A percentile compares a stretch with the other conserved stretches of the same genome.
Evolutionary conservation across 495 filamentous ascomycete genomes (phyloP).

Genomic region (Zalerion maritima): DNA sequence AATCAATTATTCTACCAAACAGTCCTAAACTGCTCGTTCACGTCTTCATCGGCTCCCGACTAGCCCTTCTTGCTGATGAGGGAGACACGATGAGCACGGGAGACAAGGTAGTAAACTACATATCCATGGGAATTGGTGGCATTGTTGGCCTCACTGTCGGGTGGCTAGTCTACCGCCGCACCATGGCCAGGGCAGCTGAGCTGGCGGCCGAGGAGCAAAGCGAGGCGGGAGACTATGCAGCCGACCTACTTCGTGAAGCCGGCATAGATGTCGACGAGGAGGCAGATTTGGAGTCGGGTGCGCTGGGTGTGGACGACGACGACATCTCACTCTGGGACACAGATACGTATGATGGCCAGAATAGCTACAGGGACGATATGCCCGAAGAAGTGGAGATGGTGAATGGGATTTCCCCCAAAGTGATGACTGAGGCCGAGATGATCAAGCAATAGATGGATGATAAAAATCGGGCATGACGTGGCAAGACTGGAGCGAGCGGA

Average conservation of each 20-base stretch:
- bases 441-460: too few species aligned
- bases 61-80: constrained; percentile 56
- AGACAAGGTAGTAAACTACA: constrained; percentile 65
- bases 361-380: constrained; percentile 25
- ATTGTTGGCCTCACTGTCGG: constrained; percentile 62
- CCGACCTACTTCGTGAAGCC: constrained; percentile 13
- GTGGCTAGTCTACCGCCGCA: constrained; percentile 73
- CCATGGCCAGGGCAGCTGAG: constrained; percentile 68
- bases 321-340: constrained; percentile 43
- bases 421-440: too few species aligned
- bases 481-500: too few species aligned
- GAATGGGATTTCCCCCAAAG: too few species aligned
- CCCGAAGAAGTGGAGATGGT: too few species aligned
- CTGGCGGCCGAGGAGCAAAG: constrained; percentile 66
- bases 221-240: constrained; percentile 8
- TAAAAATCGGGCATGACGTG: too few species aligned
- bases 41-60: constrained; percentile 71
- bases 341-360: constrained; percentile 24
- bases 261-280: constrained; percentile 17
- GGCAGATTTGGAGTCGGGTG: constrained; percentile 21
- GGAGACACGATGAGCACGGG: constrained; percentile 46
- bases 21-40: constrained; percentile 81
- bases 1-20: not conserved
- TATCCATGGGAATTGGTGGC: constrained; percentile 55
- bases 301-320: constrained; percentile 35